These are phyloP conservation scores for Fomes fomentarius DNA, from an alignment of 1,284 basidiomycete species.

Conservation along the genomic window DNA sequence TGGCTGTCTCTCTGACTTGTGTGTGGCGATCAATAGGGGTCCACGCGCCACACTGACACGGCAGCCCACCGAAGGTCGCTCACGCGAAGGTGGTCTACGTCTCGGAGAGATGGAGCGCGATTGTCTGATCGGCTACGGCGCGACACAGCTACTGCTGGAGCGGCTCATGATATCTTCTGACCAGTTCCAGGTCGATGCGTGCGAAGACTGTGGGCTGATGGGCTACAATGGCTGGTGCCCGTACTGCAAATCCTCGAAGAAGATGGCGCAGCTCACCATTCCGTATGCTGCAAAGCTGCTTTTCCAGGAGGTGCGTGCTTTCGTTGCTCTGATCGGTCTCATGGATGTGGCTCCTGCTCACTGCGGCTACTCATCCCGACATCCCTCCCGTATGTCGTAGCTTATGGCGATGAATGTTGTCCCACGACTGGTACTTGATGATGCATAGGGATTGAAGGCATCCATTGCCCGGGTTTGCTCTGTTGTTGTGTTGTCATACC, in stretches of 20 bases:
- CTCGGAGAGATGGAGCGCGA: constrained; percentile 99
- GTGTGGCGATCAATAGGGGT: constrained; percentile 56
- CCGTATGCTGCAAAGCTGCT: constrained; percentile 97
- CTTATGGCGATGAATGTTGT: constrained; percentile 96
- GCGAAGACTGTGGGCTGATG: constrained; percentile 93
- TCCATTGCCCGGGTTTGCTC: too few relatives aligned
- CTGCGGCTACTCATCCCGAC: background rate
- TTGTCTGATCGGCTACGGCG: constrained; percentile 94
- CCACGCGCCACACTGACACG: constrained; percentile 96
- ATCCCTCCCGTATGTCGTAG: constrained; percentile 39
- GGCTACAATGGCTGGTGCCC: constrained; percentile 97
- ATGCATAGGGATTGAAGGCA: too few relatives aligned
- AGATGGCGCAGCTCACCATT: constrained; percentile 95
- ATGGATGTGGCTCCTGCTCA: background rate
- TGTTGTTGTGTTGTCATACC: too few relatives aligned
- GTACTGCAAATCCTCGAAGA: constrained; percentile 95
- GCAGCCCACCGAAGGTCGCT: constrained; percentile 98
- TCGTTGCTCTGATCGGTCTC: background rate
- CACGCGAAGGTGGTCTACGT: constrained; percentile 95
- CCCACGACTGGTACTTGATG: constrained; percentile 83
- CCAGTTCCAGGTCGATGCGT: constrained; percentile 97
- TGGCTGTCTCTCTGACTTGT: too few relatives aligned
- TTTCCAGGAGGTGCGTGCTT: constrained; percentile 87
- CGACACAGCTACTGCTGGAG: constrained; percentile 94
- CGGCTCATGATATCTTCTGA: constrained; percentile 98